Base-by-base conservation (phyloP, 2,329 filamentous ascomycete genomes). In the Colletotrichum chrysophilum region DNA sequence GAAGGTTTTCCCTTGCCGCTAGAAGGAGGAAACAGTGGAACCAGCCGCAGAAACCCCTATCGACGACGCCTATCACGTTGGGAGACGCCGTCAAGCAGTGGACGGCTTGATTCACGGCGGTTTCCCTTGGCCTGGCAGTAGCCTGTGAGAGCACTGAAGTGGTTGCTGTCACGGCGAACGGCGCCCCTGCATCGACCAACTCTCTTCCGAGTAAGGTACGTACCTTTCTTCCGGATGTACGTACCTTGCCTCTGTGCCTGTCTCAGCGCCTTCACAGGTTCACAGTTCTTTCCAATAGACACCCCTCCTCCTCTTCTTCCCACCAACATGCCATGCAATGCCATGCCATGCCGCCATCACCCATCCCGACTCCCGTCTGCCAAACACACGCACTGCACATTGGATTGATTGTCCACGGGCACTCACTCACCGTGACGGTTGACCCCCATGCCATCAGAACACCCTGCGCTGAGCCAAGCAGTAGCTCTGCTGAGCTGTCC, bases 391-490 rank as follows among this genome's bases (percentile, higher is more conserved):
- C 18, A 58, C 21, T 2, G 55, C 21, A 58, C 55, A 48, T 48
- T 48, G 38, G 18, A 36, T 1, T 36, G 18, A 36, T 1, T 36
- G 34, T 12, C 43, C n/a, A 52, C 43, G n/a, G 43, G 43, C 43
- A 52, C 43, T 52, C 43, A 21, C 43, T 48, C 43, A 21, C 43
- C 43, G 34, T 72, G 66, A 28, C 30, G 24, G 30, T 10, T 70
- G 71, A 70, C 66, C 71, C 66, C 71, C 71, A 70, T 70, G 58
- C 71, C 71, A n/a, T 70, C 32, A 56, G 48, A 56, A 21, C 61
- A 52, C 30, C 61, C 52, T 71, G 65, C 52, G 38, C 55, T 48
- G 68, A 55, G 60, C 72, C 60, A 60, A 32, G 52, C 21, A 52
- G 48, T 58, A 34, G 67, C 71, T 74, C 67, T 75, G 72, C 68